A percentile compares a stretch with the other conserved stretches of the same genome.
These are phyloP conservation scores for Cucurbitaria berberidis DNA, from an alignment of 2,329 filamentous ascomycete species.

Conservation along the genomic window DNA sequence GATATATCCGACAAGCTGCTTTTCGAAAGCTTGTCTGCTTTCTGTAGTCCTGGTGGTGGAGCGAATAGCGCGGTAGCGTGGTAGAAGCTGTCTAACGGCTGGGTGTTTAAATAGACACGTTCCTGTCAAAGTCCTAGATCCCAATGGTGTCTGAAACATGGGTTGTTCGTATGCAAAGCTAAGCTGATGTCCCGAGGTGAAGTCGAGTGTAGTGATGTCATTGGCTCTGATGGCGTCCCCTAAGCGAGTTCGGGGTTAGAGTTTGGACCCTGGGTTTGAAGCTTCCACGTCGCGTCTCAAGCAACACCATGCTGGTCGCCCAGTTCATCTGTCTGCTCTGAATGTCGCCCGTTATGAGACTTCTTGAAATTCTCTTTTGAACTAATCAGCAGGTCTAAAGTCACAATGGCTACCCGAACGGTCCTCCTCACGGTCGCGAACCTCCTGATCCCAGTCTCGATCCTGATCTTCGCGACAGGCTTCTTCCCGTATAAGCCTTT, in stretches of 20 bases:
- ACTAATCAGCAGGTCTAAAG: slow-evolving; percentile 4
- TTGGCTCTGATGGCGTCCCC: slow-evolving; percentile 30
- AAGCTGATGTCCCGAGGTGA: slow-evolving; percentile 8
- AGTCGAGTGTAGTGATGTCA: slow-evolving; percentile 42
- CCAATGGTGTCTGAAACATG: slow-evolving; percentile 27
- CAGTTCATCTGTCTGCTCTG: slow-evolving; percentile 3
- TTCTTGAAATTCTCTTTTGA: neutral
- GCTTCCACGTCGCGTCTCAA: slow-evolving; percentile 30
- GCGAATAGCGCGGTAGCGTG: neutral
- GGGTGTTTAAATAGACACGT: neutral
- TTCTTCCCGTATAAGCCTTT: slow-evolving; percentile 99
- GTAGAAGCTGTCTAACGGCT: neutral
- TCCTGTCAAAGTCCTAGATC: neutral
- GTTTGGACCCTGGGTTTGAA: slow-evolving; percentile 36
- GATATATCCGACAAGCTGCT: slow-evolving; percentile 26
- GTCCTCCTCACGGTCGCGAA: slow-evolving; percentile 70
- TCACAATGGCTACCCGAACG: slow-evolving; percentile 34
- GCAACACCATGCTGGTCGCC: slow-evolving; percentile 27
- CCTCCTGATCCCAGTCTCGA: slow-evolving; percentile 73
- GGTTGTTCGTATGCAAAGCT: slow-evolving; percentile 3
- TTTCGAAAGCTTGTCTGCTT: slow-evolving; percentile 14
- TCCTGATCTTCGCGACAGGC: slow-evolving; percentile 76
- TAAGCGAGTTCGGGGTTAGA: slow-evolving; percentile 24
- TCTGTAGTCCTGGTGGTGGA: slow-evolving; percentile 2
- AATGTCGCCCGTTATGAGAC: slow-evolving; percentile 16